Evolutionary conservation across 148 eudicot species (phyloP).

Genomic region (Cornus controversa): DNA sequence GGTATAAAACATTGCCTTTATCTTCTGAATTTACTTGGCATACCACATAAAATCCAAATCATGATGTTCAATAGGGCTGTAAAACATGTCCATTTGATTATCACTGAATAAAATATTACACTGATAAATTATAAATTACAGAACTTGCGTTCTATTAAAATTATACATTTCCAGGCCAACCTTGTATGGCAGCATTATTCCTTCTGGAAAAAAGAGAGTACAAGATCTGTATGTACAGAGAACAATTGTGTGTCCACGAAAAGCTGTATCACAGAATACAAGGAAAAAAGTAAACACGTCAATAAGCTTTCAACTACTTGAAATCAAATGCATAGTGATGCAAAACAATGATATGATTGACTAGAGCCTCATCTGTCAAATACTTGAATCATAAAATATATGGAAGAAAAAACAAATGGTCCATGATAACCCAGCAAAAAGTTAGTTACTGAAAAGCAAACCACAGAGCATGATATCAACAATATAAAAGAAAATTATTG

Average conservation of each 20-base stretch:
- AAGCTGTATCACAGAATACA: conserved; percentile 44
- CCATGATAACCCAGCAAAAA: background rate
- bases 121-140: background rate
- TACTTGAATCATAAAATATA: background rate
- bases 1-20: background rate
- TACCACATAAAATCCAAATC: background rate
- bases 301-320: background rate
- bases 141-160: conserved; percentile 16
- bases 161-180: conserved; percentile 4
- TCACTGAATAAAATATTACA: background rate
- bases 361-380: background rate
- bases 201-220: conserved; percentile 56
- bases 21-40: background rate
- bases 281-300: conserved; percentile 11
- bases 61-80: background rate
- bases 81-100: conserved; percentile 1
- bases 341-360: background rate
- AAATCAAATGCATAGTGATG: background rate
- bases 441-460: background rate
- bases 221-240: conserved; percentile 97
- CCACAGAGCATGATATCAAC: background rate
- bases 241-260: conserved; percentile 89
- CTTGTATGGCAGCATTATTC: conserved; percentile 42
- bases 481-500: background rate
- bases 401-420: background rate